Percentiles rank a stretch among this genome's conserved stretches.
phyloP scores from a whole-genome alignment of 768 basidiomycete genomes.

The Suillus discolor region DNA sequence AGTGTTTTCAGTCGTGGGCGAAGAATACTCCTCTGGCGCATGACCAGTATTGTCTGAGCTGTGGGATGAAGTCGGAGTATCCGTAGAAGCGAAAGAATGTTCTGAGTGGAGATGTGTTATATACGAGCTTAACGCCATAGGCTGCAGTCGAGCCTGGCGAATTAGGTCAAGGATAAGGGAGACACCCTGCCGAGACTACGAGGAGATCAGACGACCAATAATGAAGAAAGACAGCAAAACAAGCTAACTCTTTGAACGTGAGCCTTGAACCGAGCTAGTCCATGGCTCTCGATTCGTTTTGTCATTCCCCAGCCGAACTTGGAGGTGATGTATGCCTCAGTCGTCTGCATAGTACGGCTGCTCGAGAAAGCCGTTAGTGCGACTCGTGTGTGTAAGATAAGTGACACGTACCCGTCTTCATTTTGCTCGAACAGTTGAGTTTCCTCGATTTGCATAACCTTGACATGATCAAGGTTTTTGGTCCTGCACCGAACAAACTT shows the following conservation, averaged over 20 bases:
- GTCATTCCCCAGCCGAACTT: constrained; percentile 91
- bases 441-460: constrained; percentile 92
- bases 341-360: constrained; percentile 82
- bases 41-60: constrained; percentile 16
- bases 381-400: neutral
- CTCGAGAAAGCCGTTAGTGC: constrained; percentile 10
- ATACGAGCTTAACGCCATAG: constrained; percentile 46
- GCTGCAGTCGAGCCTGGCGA: constrained; percentile 71
- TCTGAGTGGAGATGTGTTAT: constrained; percentile 36
- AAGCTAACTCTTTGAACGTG: constrained; percentile 78
- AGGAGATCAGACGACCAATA: constrained; percentile 14
- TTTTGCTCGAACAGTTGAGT: constrained; percentile 70
- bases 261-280: constrained; percentile 80
- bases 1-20: constrained; percentile 13
- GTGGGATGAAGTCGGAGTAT: constrained; percentile 19
- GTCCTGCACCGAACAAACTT: constrained; percentile 78
- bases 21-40: constrained; percentile 19
- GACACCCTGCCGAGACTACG: constrained; percentile 85
- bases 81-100: constrained; percentile 29
- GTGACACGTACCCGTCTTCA: constrained; percentile 62
- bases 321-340: constrained; percentile 86
- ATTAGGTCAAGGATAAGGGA: constrained; percentile 77
- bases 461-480: constrained; percentile 91
- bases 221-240: constrained; percentile 1
- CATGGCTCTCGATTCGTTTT: constrained; percentile 84